These are phyloP conservation scores for Aspergillus nanangensis DNA, from an alignment of 495 filamentous ascomycete species.

Conservation along the genomic window DNA sequence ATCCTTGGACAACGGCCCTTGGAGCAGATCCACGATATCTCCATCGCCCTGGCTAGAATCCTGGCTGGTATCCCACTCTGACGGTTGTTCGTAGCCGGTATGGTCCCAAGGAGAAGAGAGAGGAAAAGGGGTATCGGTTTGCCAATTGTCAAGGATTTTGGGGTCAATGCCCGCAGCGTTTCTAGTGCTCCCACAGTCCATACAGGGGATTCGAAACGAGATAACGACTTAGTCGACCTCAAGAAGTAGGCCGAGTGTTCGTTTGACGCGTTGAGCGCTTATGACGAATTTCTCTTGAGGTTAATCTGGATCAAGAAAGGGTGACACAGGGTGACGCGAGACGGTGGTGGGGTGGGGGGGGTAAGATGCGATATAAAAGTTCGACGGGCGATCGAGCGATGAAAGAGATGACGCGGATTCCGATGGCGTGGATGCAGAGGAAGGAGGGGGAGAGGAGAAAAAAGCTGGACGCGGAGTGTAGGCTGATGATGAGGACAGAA, in stretches of 20 bases:
- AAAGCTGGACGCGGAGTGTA: conserved; percentile 20
- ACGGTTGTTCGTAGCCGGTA: conserved; percentile 33
- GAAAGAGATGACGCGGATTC: background rate
- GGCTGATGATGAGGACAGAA: conserved; percentile 14
- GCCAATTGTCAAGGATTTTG: conserved; percentile 45
- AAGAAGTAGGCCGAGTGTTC: conserved; percentile 14
- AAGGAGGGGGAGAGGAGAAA: background rate
- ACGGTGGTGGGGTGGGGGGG: background rate
- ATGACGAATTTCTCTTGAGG: no score
- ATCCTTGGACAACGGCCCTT: conserved; percentile 23
- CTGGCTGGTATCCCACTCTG: conserved; percentile 43
- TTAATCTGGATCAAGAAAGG: no score
- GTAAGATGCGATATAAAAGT: background rate
- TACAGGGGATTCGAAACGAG: conserved; percentile 27
- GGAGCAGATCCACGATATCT: conserved; percentile 33
- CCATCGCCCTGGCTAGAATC: conserved; percentile 40
- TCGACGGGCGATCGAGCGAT: background rate
- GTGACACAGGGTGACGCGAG: no score
- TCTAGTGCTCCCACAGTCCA: conserved; percentile 41
- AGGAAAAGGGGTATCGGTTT: conserved; percentile 34
- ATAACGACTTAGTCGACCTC: no score
- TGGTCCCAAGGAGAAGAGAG: conserved; percentile 37
- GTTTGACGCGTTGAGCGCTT: conserved; percentile 1
- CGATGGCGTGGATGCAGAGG: no score
- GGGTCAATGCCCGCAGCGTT: conserved; percentile 46